Percentiles rank a stretch among this genome's conserved stretches.
These are phyloP conservation scores for Umbilicaria muhlenbergii DNA, from an alignment of 495 filamentous ascomycete species.

Conservation along the genomic window DNA sequence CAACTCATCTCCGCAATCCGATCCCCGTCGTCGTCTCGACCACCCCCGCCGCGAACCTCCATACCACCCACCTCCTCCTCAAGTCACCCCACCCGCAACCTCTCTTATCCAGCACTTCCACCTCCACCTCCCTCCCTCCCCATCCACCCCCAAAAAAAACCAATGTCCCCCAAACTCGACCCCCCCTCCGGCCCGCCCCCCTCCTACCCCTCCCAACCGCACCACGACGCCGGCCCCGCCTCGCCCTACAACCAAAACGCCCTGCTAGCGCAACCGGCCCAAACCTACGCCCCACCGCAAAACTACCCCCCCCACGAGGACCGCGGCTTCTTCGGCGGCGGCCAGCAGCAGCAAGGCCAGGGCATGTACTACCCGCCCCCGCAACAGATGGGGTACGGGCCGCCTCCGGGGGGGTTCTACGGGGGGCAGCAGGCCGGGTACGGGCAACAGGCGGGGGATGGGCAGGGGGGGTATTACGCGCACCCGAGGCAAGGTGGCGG, in stretches of 20 bases:
- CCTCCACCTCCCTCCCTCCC: background rate
- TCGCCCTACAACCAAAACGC: constrained; percentile 6
- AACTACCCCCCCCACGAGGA: background rate
- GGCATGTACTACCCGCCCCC: constrained; percentile 18
- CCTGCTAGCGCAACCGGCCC: constrained; percentile 1
- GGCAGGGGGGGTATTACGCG: constrained; percentile 9
- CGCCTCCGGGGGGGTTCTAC: constrained; percentile 3
- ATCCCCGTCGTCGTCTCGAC: too few species aligned
- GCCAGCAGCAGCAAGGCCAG: background rate
- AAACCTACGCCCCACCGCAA: background rate
- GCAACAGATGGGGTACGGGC: background rate
- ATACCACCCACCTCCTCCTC: too few species aligned
- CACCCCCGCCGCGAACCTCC: too few species aligned
- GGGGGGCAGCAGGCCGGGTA: background rate
- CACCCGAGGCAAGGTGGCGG: constrained; percentile 3
- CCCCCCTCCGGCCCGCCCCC: background rate
- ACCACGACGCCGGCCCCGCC: constrained; percentile 7
- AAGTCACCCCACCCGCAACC: too few species aligned
- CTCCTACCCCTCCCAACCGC: background rate
- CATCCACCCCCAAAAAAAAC: too few species aligned
- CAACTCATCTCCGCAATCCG: too few species aligned
- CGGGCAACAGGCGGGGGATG: background rate
- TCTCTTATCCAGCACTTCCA: too few species aligned
- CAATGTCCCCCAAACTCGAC: constrained; percentile 13
- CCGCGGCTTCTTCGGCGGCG: background rate